phyloP scores from a whole-genome alignment of 495 filamentous ascomycete species.

The Penicillium maclennaniae region DNA sequence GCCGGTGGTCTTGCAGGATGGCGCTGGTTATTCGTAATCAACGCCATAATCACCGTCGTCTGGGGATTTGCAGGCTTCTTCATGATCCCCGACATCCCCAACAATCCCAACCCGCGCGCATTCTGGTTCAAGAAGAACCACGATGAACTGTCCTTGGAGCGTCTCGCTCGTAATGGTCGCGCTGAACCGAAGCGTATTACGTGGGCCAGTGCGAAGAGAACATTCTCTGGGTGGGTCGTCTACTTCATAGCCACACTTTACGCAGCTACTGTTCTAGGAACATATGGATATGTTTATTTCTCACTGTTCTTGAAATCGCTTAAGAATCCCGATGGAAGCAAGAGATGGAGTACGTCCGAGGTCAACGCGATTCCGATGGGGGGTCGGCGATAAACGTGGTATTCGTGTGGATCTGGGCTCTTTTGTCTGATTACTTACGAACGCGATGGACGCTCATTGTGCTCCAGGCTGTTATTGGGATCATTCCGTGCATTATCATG shows the following conservation, averaged over 20 bases:
- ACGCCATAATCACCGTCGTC: slow-evolving; percentile 45
- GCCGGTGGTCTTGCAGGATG: slow-evolving; percentile 57
- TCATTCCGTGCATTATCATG: slow-evolving; percentile 33
- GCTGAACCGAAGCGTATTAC: slow-evolving; percentile 30
- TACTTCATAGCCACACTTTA: slow-evolving; percentile 30
- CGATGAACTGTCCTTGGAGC: slow-evolving; percentile 26
- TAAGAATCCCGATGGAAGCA: slow-evolving; percentile 23
- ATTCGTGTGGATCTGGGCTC: slow-evolving; percentile 34
- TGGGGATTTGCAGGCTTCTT: slow-evolving; percentile 58
- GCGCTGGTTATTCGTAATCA: slow-evolving; percentile 64
- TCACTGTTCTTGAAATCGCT: slow-evolving; percentile 28
- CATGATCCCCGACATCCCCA: slow-evolving; percentile 52
- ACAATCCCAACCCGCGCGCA: slow-evolving; percentile 28
- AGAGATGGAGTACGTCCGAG: slow-evolving; percentile 22
- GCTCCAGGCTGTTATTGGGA: slow-evolving; percentile 23
- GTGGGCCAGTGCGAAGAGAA: slow-evolving; percentile 26
- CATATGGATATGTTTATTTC: slow-evolving; percentile 33
- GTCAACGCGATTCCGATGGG: slow-evolving; percentile 33
- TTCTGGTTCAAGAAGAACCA: slow-evolving; percentile 31
- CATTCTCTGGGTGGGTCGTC: slow-evolving; percentile 30
- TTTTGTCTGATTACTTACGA: slow-evolving; percentile 25
- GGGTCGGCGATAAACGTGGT: slow-evolving; percentile 34
- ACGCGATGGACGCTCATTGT: slow-evolving; percentile 30
- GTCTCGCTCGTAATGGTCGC: slow-evolving; percentile 28
- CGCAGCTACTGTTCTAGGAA: slow-evolving; percentile 28